Percentiles rank a stretch among this genome's conserved stretches.
phyloP scores from a whole-genome alignment of 805 yeast genomes.

The Maudiozyma turicensis region DNA sequence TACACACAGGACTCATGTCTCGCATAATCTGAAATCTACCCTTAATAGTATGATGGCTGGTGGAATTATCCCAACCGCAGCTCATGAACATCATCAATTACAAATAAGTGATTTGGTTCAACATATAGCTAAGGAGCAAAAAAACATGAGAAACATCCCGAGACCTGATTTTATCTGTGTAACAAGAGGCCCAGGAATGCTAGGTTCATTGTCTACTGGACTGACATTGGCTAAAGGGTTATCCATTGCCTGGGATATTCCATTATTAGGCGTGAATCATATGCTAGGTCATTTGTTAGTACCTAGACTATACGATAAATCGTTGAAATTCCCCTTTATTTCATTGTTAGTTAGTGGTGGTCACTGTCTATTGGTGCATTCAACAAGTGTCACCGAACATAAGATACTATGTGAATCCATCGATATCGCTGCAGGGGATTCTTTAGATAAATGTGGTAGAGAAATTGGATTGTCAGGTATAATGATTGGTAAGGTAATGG shows the following conservation, averaged over 20 bases:
- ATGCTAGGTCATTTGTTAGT: conserved; percentile 88
- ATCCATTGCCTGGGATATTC: conserved; percentile 64
- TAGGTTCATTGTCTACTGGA: conserved; percentile 77
- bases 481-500: conserved; percentile 82
- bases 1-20: conserved; percentile 14
- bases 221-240: conserved; percentile 80
- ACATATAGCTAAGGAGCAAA: conserved; percentile 23
- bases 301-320: conserved; percentile 42
- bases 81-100: conserved; percentile 67
- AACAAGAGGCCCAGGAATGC: conserved; percentile 96
- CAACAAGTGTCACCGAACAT: conserved; percentile 53
- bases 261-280: conserved; percentile 86
- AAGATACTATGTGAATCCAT: conserved; percentile 62
- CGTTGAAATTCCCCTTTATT: conserved; percentile 49
- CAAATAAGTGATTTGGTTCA: conserved; percentile 43
- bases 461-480: conserved; percentile 70
- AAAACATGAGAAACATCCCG: neutral
- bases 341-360: conserved; percentile 87
- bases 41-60: conserved; percentile 59
- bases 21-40: conserved; percentile 56
- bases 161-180: conserved; percentile 72
- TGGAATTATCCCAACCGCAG: conserved; percentile 82
- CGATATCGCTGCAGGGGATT: conserved; percentile 91
- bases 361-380: conserved; percentile 78
- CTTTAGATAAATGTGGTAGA: conserved; percentile 86